A percentile compares a stretch with the other conserved stretches of the same genome.
Evolutionary conservation across 2,329 filamentous ascomycete species (phyloP).

Genomic region (Colletotrichum sp.): DNA sequence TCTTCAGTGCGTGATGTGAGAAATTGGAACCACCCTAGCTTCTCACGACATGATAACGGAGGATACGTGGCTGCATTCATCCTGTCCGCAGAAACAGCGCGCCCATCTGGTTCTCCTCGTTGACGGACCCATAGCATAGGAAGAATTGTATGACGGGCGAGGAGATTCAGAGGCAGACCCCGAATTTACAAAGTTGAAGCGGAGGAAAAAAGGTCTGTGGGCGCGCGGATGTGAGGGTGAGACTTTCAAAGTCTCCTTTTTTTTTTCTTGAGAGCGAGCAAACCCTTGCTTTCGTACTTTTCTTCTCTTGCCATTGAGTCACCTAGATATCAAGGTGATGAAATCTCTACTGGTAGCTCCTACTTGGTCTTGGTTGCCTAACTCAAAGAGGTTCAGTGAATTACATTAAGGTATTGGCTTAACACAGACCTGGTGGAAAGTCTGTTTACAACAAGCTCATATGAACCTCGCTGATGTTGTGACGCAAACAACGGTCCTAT

Average conservation of each 20-base stretch:
- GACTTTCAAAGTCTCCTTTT: background rate
- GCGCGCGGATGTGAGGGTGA: no score
- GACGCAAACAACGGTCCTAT: background rate
- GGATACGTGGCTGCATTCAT: background rate
- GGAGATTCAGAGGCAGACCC: background rate
- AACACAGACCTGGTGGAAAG: background rate
- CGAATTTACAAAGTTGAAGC: background rate
- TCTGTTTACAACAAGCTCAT: background rate
- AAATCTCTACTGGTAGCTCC: no score
- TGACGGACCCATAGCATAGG: background rate
- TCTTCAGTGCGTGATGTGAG: background rate
- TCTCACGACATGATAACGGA: background rate
- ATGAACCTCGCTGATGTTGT: background rate
- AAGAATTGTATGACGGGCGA: no score
- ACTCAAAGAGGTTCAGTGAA: background rate
- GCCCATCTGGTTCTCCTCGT: background rate
- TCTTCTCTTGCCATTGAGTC: background rate
- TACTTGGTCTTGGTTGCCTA: background rate
- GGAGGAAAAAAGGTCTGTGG: background rate
- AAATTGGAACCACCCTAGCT: background rate
- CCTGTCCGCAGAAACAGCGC: rapidly evolving
- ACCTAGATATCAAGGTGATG: no score
- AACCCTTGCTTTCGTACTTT: background rate
- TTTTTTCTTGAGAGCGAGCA: background rate
- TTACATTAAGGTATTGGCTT: background rate